phyloP scores from a whole-genome alignment of 495 filamentous ascomycete species.

The Aspergillus steynii region DNA sequence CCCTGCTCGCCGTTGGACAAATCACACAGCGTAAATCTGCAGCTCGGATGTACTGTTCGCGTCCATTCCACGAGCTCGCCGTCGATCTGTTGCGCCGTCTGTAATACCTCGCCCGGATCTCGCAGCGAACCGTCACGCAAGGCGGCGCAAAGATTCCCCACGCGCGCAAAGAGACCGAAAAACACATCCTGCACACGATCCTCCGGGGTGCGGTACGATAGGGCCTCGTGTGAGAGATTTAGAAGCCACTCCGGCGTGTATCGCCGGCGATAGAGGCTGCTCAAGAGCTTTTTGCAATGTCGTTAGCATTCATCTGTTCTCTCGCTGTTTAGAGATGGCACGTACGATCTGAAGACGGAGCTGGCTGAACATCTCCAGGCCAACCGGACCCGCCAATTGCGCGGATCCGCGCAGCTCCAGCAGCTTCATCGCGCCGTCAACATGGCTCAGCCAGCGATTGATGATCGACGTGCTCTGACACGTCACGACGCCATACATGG shows the following conservation, averaged over 20 bases:
- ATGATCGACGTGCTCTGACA: slow-evolving; percentile 14
- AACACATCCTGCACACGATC: neutral
- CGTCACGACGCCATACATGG: slow-evolving; percentile 23
- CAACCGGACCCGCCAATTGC: slow-evolving; percentile 7
- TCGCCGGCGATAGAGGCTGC: slow-evolving; percentile 14
- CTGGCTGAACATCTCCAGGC: slow-evolving; percentile 16
- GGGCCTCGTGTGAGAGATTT: slow-evolving; percentile 2
- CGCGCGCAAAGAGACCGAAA: slow-evolving; percentile 9
- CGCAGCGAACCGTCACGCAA: neutral
- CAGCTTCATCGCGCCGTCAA: slow-evolving; percentile 14
- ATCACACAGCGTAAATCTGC: slow-evolving; percentile 8
- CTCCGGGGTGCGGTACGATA: neutral
- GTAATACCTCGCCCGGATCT: slow-evolving; percentile 2
- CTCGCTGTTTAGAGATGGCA: neutral
- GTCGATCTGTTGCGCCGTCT: slow-evolving; percentile 11
- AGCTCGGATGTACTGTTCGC: neutral
- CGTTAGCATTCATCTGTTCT: neutral
- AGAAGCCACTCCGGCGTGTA: slow-evolving; percentile 14
- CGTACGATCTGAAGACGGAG: slow-evolving; percentile 12
- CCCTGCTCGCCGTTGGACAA: neutral
- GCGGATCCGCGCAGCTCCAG: slow-evolving; percentile 16
- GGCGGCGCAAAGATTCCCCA: slow-evolving; percentile 10
- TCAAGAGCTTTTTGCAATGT: slow-evolving; percentile 1
- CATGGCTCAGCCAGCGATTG: slow-evolving; percentile 9
- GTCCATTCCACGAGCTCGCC: slow-evolving; percentile 10